Base-by-base conservation (phyloP, 805 yeast species). In the Kazachstania martiniae region DNA sequence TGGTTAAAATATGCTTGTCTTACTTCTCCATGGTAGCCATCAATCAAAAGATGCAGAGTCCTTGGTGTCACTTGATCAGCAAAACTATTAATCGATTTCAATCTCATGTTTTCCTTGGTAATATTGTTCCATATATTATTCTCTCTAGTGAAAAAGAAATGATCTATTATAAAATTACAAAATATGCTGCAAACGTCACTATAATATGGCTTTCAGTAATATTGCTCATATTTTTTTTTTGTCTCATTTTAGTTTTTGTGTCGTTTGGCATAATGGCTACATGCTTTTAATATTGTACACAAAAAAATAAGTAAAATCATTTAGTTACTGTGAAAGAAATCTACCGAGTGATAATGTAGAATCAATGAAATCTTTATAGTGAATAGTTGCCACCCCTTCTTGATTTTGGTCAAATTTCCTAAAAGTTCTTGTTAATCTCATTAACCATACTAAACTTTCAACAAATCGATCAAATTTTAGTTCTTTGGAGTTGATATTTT, bases 401-500 rank as follows among this genome's bases (percentile, higher is more conserved):
- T 79, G 69, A 40, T 80, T 85, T 9, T 66, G 59, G 51, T 84
- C 94, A 52, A 70, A 81, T 49, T 75, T 76, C 47, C 81, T 79
- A 62, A 84, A 84, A 10, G 77, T 65, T 48, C 80, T 86, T 1
- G 94, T 82, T 41, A 81, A 67, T 40, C 83, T 71, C 49, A 83
- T 67, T 42, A 84, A 62, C 67, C 83, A 79, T 12, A 83, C 80
- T 42, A 84, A 65, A 33, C 82, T 68, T 51, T 84, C 94, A 17
- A 84, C 85, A 56, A 84, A 84, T 53, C 74, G 68, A 52, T 84
- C 94, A 53, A 84, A 84, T 37, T 80, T 74, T 56, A 84, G 51
- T 36, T 59, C 64, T 32, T 55, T 56, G 2, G 53, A 53, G 13
- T 46, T 47, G 6, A 43, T 41, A 19, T 42, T 41, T 14, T 47